Conservation (phyloP, 2,329 filamentous ascomycete species). For the Fusarium aywerte region DNA sequence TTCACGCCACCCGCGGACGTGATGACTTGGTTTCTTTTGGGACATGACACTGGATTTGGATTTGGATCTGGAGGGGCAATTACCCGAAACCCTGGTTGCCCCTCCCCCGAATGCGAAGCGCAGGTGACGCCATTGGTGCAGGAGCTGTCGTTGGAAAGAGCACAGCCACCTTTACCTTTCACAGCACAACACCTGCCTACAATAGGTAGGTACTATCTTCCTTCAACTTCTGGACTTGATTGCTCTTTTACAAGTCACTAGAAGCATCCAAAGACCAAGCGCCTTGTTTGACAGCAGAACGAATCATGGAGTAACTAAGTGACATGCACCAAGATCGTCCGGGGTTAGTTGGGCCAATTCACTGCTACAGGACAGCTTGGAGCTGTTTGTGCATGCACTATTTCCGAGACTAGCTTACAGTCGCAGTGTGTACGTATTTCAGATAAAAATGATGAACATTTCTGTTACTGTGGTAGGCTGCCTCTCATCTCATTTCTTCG, state of each 20-base stretch:
- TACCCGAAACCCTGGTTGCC: slow-evolving; percentile 29
- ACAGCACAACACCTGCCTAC: not conserved
- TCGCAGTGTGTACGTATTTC: not conserved
- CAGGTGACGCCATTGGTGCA: slow-evolving; percentile 37
- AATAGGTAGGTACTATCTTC: too few species aligned
- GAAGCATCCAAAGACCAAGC: not conserved
- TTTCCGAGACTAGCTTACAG: slow-evolving; percentile 1
- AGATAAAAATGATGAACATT: not conserved
- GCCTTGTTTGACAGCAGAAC: not conserved
- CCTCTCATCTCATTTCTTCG: slow-evolving; percentile 11
- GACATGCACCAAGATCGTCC: slow-evolving; percentile 22
- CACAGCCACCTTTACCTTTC: slow-evolving; percentile 30
- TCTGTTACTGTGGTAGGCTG: slow-evolving; percentile 9
- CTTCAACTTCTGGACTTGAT: not conserved
- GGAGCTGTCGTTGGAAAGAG: slow-evolving; percentile 9
- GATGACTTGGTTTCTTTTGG: not conserved
- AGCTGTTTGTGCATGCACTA: slow-evolving; percentile 8
- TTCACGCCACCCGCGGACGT: slow-evolving; percentile 25
- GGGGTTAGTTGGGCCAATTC: not conserved
- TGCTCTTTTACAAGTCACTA: not conserved
- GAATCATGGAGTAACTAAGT: not conserved
- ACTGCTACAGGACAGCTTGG: slow-evolving; percentile 14
- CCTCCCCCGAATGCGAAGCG: slow-evolving; percentile 27
- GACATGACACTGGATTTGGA: not conserved
- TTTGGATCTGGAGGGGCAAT: slow-evolving; percentile 31